Evolutionary conservation across 1,139 yeast species (phyloP).

Genomic region (Lodderomyces oxycetoniae): DNA sequence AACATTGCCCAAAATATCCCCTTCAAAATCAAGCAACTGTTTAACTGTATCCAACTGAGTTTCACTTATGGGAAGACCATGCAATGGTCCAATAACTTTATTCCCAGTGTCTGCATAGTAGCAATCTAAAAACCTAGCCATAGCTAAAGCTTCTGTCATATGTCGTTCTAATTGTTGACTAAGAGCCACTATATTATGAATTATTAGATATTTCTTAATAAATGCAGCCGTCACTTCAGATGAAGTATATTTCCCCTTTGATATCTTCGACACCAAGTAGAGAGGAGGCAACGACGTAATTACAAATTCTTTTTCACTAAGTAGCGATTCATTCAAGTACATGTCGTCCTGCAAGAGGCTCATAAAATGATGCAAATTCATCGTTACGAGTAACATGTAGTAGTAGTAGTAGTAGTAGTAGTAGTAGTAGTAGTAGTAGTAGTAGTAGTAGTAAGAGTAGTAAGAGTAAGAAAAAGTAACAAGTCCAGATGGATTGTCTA

Average conservation of each 20-base stretch:
- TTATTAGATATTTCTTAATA: conserved; percentile 15
- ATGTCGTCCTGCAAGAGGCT: conserved; percentile 3
- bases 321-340: conserved; percentile 20
- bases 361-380: conserved; percentile 1
- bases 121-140: conserved; percentile 38
- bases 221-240: conserved; percentile 13
- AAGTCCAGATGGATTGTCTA: too few relatives aligned
- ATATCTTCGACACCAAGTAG: conserved; percentile 8
- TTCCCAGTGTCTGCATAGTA: conserved; percentile 28
- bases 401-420: background rate
- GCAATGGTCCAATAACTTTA: conserved; percentile 47
- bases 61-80: conserved; percentile 61
- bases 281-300: conserved; percentile 8
- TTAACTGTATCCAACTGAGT: conserved; percentile 5
- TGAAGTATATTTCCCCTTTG: conserved; percentile 12
- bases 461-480: too few relatives aligned
- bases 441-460: background rate
- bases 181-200: conserved; percentile 13
- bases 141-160: conserved; percentile 14
- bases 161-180: background rate
- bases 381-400: background rate
- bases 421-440: background rate
- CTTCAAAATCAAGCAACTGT: background rate
- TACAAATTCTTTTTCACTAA: conserved; percentile 37
- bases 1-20: conserved; percentile 1